Conservation (phyloP, 345 rosid genomes). For the Geranium brycei region DNA sequence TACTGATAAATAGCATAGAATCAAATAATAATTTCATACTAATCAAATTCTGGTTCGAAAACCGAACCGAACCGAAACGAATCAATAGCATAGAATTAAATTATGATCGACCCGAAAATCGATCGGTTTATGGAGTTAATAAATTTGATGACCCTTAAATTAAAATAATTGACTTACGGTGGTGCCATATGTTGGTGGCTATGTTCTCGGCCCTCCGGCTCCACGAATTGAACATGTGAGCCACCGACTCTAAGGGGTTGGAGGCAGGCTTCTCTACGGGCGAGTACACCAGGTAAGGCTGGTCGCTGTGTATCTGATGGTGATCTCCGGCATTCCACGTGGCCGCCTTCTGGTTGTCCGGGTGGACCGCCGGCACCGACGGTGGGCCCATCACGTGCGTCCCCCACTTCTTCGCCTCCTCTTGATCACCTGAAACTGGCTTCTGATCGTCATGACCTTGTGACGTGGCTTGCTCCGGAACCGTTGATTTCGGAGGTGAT, state of each 20-base stretch:
- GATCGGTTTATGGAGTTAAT: too few species aligned
- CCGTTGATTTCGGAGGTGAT: too few species aligned
- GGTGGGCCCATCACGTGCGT: slow-evolving; percentile 81
- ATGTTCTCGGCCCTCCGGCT: slow-evolving; percentile 64
- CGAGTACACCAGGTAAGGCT: slow-evolving; percentile 56
- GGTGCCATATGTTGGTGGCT: slow-evolving; percentile 72
- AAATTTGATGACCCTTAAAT: too few species aligned
- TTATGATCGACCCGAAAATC: too few species aligned
- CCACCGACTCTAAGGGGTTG: slow-evolving; percentile 63
- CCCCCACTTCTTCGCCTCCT: slow-evolving; percentile 58
- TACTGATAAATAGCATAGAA: too few species aligned
- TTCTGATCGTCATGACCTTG: neutral
- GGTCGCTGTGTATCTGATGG: slow-evolving; percentile 30
- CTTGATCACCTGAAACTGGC: too few species aligned
- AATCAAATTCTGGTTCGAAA: too few species aligned
- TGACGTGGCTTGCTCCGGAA: neutral
- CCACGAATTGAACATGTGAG: slow-evolving; percentile 62
- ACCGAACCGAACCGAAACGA: too few species aligned
- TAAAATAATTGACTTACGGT: slow-evolving; percentile 30
- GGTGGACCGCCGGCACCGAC: slow-evolving; percentile 57
- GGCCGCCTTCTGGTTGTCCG: slow-evolving; percentile 80
- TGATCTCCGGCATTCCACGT: slow-evolving; percentile 55
- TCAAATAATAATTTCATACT: too few species aligned
- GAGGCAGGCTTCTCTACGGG: slow-evolving; percentile 42
- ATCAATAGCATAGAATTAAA: too few species aligned